Percentiles rank a stretch among this genome's conserved stretches.
phyloP scores from a whole-genome alignment of 345 rosid species.

The Rhodamnia argentea region DNA sequence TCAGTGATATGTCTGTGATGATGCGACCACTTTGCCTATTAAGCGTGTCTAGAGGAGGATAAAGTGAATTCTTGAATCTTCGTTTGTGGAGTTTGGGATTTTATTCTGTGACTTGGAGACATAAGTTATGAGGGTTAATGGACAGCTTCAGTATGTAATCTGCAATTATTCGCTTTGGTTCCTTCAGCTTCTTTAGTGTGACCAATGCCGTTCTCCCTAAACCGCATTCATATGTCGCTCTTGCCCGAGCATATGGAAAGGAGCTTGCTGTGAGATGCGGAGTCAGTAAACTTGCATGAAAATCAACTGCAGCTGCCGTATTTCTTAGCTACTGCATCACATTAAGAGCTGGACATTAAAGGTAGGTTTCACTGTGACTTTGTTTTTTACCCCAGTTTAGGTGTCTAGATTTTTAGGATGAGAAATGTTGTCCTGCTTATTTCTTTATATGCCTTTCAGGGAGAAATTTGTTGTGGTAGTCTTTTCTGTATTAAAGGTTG shows the following conservation, averaged over 20 bases:
- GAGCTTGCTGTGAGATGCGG: not conserved
- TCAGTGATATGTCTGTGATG: conserved; percentile 7
- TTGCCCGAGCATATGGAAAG: not conserved
- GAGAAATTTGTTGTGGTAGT: not conserved
- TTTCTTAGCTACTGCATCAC: not conserved
- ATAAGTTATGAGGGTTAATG: conserved; percentile 25
- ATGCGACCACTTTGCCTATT: conserved; percentile 11
- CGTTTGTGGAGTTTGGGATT: conserved; percentile 26
- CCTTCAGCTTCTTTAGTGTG: not conserved
- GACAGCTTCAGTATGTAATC: conserved; percentile 23
- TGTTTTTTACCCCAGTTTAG: not conserved
- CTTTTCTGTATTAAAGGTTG: not conserved
- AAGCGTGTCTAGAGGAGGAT: conserved; percentile 14
- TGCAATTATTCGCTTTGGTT: conserved; percentile 13
- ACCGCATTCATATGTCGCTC: not conserved
- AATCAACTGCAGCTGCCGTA: not conserved
- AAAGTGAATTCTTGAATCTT: conserved; percentile 14
- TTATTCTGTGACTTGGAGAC: conserved; percentile 28
- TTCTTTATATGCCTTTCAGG: not conserved
- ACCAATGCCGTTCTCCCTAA: not conserved
- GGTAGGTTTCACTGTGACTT: not conserved
- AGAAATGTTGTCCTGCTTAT: not conserved
- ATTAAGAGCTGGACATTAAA: not conserved
- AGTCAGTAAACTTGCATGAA: not conserved
- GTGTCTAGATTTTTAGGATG: not conserved